Percentiles rank a stretch among this genome's conserved stretches.
These are phyloP conservation scores for Chaetomium strumarium DNA, from an alignment of 2,329 filamentous ascomycete genomes.

Conservation along the genomic window DNA sequence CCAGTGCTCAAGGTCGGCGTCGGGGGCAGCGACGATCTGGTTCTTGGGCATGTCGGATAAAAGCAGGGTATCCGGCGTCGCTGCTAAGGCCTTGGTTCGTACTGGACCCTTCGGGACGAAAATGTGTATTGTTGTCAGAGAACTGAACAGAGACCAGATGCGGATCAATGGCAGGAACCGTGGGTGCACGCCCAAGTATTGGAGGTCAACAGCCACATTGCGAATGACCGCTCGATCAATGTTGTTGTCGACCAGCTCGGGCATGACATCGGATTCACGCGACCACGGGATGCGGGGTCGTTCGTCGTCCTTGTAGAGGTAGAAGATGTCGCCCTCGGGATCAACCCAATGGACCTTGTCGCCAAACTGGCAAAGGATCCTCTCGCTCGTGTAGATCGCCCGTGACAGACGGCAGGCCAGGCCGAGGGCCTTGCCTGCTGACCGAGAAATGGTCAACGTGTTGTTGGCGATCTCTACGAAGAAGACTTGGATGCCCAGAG, in stretches of 20 bases:
- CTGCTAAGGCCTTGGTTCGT: not conserved
- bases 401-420: slow-evolving; percentile 15
- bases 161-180: slow-evolving; percentile 5
- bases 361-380: slow-evolving; percentile 1
- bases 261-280: not conserved
- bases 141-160: slow-evolving; percentile 15
- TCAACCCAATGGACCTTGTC: slow-evolving; percentile 10
- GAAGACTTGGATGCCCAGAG: slow-evolving; percentile 9
- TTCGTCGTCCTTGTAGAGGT: slow-evolving; percentile 9
- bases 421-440: slow-evolving; percentile 2
- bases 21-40: slow-evolving; percentile 10
- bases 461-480: slow-evolving; percentile 13
- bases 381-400: slow-evolving; percentile 7
- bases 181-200: slow-evolving; percentile 12
- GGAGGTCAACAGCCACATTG: slow-evolving; percentile 16
- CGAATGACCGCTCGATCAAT: not conserved
- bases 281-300: not conserved
- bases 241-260: not conserved
- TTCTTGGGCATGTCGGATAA: slow-evolving; percentile 1
- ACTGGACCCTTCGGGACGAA: slow-evolving; percentile 14
- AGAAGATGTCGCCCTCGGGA: slow-evolving; percentile 16
- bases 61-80: slow-evolving; percentile 6
- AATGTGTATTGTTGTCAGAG: slow-evolving; percentile 10
- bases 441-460: not conserved
- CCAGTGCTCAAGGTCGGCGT: slow-evolving; percentile 11